Evolutionary conservation across 148 eudicot species (phyloP).

Genomic region (Cornus kousa): DNA sequence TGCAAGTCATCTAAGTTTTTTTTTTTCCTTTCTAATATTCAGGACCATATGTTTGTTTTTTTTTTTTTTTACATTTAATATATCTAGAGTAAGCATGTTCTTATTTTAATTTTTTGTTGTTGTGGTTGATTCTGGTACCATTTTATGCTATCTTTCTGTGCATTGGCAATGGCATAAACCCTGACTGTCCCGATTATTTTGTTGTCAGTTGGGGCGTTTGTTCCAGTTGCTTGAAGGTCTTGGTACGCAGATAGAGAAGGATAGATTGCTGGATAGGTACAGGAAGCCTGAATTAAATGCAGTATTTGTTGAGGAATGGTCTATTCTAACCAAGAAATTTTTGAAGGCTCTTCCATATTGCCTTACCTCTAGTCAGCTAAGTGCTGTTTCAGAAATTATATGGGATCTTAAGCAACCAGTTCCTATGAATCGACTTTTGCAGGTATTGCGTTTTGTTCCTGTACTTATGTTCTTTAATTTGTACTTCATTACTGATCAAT

Average conservation of each 20-base stretch:
- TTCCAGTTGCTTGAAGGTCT: slow-evolving; percentile 96
- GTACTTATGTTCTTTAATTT: not conserved
- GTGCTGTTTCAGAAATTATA: slow-evolving; percentile 79
- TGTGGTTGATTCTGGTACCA: not conserved
- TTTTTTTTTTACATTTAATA: not conserved
- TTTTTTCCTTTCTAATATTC: not conserved
- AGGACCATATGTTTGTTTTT: too few relatives aligned
- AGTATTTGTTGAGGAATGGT: slow-evolving; percentile 65
- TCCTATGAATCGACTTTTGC: slow-evolving; percentile 93
- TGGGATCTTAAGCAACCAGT: slow-evolving; percentile 87
- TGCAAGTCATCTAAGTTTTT: not conserved
- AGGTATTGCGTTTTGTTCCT: slow-evolving; percentile 47
- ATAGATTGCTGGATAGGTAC: slow-evolving; percentile 71
- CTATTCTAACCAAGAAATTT: slow-evolving; percentile 57
- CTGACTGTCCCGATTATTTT: slow-evolving; percentile 11
- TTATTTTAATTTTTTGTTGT: not conserved
- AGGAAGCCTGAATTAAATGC: slow-evolving; percentile 57
- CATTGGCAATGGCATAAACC: slow-evolving; percentile 4
- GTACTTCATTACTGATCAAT: not conserved
- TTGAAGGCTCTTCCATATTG: slow-evolving; percentile 75
- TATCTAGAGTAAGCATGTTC: not conserved
- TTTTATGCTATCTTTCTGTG: not conserved
- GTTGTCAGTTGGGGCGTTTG: slow-evolving; percentile 71
- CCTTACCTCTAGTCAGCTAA: slow-evolving; percentile 78
- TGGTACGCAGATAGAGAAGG: slow-evolving; percentile 77